A percentile compares a stretch with the other conserved stretches of the same genome.
These are phyloP conservation scores for sunflower (Helianthus annuus) DNA, from an alignment of 129 eudicot species.

Conservation along the genomic window DNA sequence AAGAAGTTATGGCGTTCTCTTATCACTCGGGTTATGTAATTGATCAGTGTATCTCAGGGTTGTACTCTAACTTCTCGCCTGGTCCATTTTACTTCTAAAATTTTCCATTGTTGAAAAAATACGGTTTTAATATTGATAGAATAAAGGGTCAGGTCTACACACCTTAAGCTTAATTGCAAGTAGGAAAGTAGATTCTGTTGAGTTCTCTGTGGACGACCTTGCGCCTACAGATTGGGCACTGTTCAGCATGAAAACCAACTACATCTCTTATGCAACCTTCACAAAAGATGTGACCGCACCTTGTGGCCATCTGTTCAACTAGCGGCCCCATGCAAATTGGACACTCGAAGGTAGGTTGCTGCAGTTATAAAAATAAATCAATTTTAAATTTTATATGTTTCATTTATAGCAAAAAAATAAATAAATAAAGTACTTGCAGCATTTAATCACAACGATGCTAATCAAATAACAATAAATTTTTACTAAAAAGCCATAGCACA, in stretches of 20 bases:
- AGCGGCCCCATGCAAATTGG: constrained; percentile 8
- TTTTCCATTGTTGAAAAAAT: no score
- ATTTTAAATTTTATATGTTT: neutral
- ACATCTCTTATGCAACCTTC: neutral
- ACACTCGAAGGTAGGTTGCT: neutral
- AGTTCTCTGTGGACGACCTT: constrained; percentile 31
- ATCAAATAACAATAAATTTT: neutral
- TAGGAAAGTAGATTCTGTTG: constrained; percentile 51
- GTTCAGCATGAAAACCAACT: constrained; percentile 16
- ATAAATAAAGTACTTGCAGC: neutral
- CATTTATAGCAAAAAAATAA: neutral
- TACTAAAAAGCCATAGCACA: neutral
- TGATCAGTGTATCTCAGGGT: constrained; percentile 3
- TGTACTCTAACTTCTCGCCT: neutral
- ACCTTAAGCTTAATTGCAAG: constrained; percentile 16
- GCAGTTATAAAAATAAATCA: constrained; percentile 16
- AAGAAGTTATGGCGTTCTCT: neutral
- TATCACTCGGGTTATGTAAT: neutral
- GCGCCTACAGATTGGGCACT: constrained; percentile 52
- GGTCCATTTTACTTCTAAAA: neutral
- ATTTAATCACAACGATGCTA: neutral
- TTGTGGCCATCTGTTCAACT: neutral
- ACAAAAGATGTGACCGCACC: constrained; percentile 17
- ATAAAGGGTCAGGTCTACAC: neutral
- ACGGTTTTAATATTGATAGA: neutral